Percentiles rank a stretch among this genome's conserved stretches.
These are phyloP conservation scores for Gypsophila paniculata DNA, from an alignment of 179 eudicot species.

Conservation along the genomic window DNA sequence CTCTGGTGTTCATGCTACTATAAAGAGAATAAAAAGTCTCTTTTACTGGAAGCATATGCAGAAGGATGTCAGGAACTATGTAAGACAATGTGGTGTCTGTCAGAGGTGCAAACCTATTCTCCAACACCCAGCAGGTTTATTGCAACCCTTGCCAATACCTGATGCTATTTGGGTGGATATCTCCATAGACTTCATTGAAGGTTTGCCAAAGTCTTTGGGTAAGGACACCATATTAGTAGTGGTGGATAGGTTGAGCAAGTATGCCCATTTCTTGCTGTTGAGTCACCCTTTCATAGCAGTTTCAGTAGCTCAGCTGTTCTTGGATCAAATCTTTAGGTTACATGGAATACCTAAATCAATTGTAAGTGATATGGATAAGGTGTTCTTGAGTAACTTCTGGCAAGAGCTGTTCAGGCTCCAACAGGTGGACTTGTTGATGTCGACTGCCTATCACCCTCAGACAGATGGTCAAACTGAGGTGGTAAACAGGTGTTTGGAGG, in stretches of 20 bases:
- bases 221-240: not conserved
- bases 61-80: not conserved
- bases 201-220: not conserved
- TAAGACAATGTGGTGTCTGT: not conserved
- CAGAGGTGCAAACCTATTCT: not conserved
- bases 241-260: not conserved
- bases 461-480: too few species aligned
- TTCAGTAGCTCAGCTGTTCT: not conserved
- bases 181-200: slow-evolving; percentile 6
- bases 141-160: slow-evolving; percentile 1
- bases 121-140: not conserved
- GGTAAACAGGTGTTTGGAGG: too few species aligned
- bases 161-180: not conserved
- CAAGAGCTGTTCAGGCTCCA: not conserved
- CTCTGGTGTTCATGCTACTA: not conserved
- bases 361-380: not conserved
- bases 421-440: not conserved
- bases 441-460: too few species aligned
- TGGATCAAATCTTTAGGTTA: not conserved
- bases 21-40: not conserved
- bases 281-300: not conserved
- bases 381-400: not conserved
- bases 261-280: not conserved
- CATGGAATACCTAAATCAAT: not conserved
- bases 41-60: slow-evolving; percentile 1